Evolutionary conservation across 1,284 basidiomycete genomes (phyloP).

Genomic region (Puccinia polysora): DNA sequence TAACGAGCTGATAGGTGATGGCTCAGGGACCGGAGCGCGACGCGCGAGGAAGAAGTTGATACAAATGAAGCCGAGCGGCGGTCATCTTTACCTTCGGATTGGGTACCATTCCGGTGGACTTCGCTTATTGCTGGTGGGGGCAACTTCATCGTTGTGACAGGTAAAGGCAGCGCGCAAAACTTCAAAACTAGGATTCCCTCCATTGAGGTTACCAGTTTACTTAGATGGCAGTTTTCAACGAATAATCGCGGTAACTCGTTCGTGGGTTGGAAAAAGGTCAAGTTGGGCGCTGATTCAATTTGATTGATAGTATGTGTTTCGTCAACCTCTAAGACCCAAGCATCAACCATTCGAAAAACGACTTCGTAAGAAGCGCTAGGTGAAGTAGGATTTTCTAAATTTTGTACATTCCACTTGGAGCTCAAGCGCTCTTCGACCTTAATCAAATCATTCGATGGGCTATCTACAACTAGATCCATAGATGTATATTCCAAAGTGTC

Average conservation of each 20-base stretch:
- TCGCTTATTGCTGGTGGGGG: background rate
- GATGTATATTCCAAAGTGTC: background rate
- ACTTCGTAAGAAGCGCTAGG: conserved; percentile 24
- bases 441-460: conserved; percentile 29
- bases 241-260: background rate
- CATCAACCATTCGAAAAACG: conserved; percentile 30
- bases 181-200: conserved; percentile 19
- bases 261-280: background rate
- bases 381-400: background rate
- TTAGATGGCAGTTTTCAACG: conserved; percentile 18
- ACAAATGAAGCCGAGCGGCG: conserved; percentile 14
- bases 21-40: conserved; percentile 20
- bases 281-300: background rate
- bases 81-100: background rate
- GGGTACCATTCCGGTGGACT: background rate
- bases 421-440: conserved; percentile 33
- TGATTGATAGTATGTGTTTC: conserved; percentile 18
- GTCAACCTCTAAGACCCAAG: conserved; percentile 36
- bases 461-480: conserved; percentile 6
- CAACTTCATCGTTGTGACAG: background rate
- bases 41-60: conserved; percentile 30
- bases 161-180: conserved; percentile 18
- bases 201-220: conserved; percentile 14
- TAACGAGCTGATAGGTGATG: conserved; percentile 50
- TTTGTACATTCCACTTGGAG: conserved; percentile 24